Evolutionary conservation across 2,329 filamentous ascomycete genomes (phyloP).

Genomic region (Lachnellula hyalina): DNA sequence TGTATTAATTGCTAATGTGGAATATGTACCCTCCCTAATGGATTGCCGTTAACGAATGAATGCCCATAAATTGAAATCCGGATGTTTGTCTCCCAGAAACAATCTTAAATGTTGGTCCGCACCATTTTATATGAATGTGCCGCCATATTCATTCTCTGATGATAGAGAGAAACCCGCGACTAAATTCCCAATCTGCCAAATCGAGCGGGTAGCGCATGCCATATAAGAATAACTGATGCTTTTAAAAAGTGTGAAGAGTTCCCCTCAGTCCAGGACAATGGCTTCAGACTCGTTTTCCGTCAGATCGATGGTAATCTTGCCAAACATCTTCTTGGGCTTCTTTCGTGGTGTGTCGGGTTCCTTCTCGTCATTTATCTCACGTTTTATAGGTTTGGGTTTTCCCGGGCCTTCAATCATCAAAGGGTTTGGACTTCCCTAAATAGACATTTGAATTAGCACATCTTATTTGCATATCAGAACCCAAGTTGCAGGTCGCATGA

Average conservation of each 20-base stretch:
- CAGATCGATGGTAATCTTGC: constrained; percentile 13
- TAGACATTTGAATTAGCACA: neutral
- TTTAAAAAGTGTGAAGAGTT: neutral
- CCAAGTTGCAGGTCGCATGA: neutral
- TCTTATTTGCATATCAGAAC: too few species aligned
- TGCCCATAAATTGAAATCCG: too few species aligned
- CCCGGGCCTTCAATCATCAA: neutral
- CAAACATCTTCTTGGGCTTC: constrained; percentile 3
- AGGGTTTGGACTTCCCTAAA: neutral
- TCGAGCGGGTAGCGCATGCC: neutral
- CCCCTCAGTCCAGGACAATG: neutral
- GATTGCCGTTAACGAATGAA: too few species aligned
- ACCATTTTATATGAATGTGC: too few species aligned
- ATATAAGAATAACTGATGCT: neutral
- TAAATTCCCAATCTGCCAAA: too few species aligned
- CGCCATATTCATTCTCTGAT: too few species aligned
- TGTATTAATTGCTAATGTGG: too few species aligned
- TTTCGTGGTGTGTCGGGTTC: neutral
- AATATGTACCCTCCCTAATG: too few species aligned
- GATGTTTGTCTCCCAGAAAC: too few species aligned
- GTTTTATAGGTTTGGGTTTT: constrained; percentile 1
- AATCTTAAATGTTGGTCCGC: too few species aligned
- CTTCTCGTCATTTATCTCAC: constrained; percentile 1
- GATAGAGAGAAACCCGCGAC: too few species aligned
- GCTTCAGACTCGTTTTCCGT: constrained; percentile 8